Evolutionary conservation across 1,284 basidiomycete genomes (phyloP).

Genomic region (Ganoderma resinaceum): DNA sequence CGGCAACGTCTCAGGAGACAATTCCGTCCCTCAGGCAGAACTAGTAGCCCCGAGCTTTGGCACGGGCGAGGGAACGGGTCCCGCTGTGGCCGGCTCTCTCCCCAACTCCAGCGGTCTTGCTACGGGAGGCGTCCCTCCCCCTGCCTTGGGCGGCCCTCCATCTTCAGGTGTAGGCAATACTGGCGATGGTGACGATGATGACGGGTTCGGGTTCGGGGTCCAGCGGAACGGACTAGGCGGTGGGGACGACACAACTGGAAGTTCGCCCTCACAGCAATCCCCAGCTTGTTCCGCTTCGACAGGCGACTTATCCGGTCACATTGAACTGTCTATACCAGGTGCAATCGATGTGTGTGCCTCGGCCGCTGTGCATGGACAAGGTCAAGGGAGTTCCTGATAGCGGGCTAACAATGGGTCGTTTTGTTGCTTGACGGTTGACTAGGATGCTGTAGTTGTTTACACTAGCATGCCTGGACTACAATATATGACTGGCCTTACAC

Average conservation of each 20-base stretch:
- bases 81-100: background rate
- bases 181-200: background rate
- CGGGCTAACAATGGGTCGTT: background rate
- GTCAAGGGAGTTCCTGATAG: no score
- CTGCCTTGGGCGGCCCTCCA: background rate
- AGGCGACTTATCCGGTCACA: background rate
- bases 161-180: background rate
- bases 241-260: background rate
- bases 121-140: background rate
- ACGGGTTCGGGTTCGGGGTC: background rate
- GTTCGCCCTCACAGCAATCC: background rate
- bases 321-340: background rate
- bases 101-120: background rate
- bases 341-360: background rate
- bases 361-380: no score
- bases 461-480: background rate
- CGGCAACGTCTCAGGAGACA: background rate
- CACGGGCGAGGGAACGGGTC: background rate
- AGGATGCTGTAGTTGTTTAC: background rate
- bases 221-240: background rate
- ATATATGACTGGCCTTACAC: background rate
- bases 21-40: background rate
- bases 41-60: background rate
- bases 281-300: background rate
- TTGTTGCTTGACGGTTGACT: background rate